Base-by-base conservation (phyloP, 495 filamentous ascomycete genomes). In the Usnea hakonensis region DNA sequence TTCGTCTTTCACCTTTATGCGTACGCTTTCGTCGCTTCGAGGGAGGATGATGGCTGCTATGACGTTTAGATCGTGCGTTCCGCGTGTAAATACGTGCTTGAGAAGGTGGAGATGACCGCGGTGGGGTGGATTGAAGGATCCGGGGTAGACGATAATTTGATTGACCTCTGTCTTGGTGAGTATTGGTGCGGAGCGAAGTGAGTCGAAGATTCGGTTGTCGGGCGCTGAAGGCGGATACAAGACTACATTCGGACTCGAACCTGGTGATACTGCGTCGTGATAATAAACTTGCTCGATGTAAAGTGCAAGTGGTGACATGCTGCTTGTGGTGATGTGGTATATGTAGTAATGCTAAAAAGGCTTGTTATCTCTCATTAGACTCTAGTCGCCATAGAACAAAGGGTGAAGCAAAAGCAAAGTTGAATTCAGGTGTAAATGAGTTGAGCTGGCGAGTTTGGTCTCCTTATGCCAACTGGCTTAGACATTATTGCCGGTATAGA, bases 41-140 rank as follows among this genome's bases (percentile, higher is more conserved):
- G 44, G 43, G 10, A 38, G 5, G 16, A 60, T 36, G 19, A 60
- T 60, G 11, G 58, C 58, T 0, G 58, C 58, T 38, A 60, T 28
- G 21, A 52, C 19, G 32, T 60, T 46, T 19, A 60, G 5, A 2
- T 52, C 58, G 16, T 13, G 44, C 13, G 35, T 21, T 5, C 58
- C 58, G 16, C 35, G 43, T 2, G 8, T 10, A 11, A 30, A 60
- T 9, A 30, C 44, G 14, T 60, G 58, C 33, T 38, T 60, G 14
- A 60, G 44, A 4, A 60, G 26, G 11, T 60, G 41, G 2, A 60
- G 43, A 5, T 60, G 58, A 17, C 58, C 58, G 23, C 58, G 43
- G 14, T 72, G 70, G 44, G 70, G 70, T 46, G 70, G 70, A 60
- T 72, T 72, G 65, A 72, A 70, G 53, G 69, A 68, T 5, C 70